Evolutionary conservation across 2,329 filamentous ascomycete genomes (phyloP).

Genomic region (Dactylonectria macrodidyma): DNA sequence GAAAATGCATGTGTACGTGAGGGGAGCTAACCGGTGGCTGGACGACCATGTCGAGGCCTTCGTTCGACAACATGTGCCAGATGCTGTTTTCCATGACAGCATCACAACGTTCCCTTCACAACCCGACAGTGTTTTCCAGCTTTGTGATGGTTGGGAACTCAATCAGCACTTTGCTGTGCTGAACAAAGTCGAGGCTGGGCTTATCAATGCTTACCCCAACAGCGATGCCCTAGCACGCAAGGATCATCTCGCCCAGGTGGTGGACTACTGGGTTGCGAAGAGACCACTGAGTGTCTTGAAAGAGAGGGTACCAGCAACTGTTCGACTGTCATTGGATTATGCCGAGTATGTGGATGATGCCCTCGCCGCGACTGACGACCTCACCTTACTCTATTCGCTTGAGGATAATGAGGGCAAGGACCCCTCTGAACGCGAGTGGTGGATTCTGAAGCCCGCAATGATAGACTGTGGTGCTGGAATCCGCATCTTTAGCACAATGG

Average conservation of each 20-base stretch:
- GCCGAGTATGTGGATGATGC: constrained; percentile 57
- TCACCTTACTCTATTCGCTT: constrained; percentile 52
- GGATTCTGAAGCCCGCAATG: constrained; percentile 58
- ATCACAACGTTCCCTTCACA: constrained; percentile 47
- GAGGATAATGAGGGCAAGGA: constrained; percentile 52
- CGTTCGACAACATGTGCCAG: constrained; percentile 48
- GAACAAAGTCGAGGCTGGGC: constrained; percentile 47
- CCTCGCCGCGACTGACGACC: constrained; percentile 54
- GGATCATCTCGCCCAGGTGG: constrained; percentile 52
- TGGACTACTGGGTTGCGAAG: constrained; percentile 56
- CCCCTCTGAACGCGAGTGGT: constrained; percentile 53
- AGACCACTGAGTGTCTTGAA: constrained; percentile 51
- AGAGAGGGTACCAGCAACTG: constrained; percentile 50
- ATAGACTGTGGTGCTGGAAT: constrained; percentile 58
- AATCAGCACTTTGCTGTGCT: constrained; percentile 52
- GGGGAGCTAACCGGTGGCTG: constrained; percentile 51
- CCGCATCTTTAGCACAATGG: constrained; percentile 56
- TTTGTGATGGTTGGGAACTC: constrained; percentile 54
- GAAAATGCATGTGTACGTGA: constrained; percentile 43
- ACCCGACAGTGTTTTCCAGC: constrained; percentile 48
- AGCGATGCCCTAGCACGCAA: constrained; percentile 57
- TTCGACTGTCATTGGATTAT: constrained; percentile 56
- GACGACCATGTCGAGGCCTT: constrained; percentile 50
- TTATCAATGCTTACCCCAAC: constrained; percentile 58
- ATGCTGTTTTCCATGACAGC: constrained; percentile 48